These are phyloP conservation scores for Hypoxylon sp. DNA, from an alignment of 2,329 filamentous ascomycete species.

Conservation along the genomic window DNA sequence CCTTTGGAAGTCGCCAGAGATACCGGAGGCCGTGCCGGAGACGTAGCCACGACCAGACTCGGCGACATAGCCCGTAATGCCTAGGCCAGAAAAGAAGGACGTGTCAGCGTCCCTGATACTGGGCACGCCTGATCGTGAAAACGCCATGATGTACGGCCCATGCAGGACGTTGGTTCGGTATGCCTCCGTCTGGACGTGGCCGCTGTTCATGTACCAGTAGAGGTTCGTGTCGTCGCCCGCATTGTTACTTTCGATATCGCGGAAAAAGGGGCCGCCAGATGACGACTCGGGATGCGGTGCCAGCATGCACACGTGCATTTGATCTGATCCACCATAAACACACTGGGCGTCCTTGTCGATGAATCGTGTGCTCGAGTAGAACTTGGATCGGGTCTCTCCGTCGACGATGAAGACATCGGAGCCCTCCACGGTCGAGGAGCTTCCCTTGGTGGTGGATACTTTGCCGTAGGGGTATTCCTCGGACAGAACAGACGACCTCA, in stretches of 20 bases:
- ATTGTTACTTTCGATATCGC: constrained; percentile 72
- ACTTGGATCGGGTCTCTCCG: constrained; percentile 72
- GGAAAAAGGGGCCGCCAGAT: constrained; percentile 72
- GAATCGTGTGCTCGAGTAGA: constrained; percentile 73
- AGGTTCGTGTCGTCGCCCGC: constrained; percentile 64
- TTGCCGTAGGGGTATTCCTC: constrained; percentile 61
- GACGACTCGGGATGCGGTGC: constrained; percentile 65
- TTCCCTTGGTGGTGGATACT: constrained; percentile 63
- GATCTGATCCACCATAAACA: constrained; percentile 57
- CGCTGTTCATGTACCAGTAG: constrained; percentile 75
- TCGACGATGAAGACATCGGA: constrained; percentile 66
- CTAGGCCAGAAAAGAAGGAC: constrained; percentile 66
- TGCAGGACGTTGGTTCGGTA: constrained; percentile 67
- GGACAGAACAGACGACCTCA: constrained; percentile 59
- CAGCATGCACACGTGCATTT: constrained; percentile 68
- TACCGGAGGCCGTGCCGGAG: constrained; percentile 66
- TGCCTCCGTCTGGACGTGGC: constrained; percentile 68
- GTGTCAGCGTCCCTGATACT: constrained; percentile 56
- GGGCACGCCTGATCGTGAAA: constrained; percentile 65
- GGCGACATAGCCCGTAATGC: constrained; percentile 65
- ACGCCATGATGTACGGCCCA: constrained; percentile 69
- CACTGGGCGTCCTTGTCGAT: constrained; percentile 73
- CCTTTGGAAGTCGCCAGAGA: constrained; percentile 58
- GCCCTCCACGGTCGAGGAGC: constrained; percentile 62
- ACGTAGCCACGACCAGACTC: constrained; percentile 65